These are phyloP conservation scores for Talaromyces thailandensis DNA, from an alignment of 495 filamentous ascomycete genomes.

Conservation along the genomic window DNA sequence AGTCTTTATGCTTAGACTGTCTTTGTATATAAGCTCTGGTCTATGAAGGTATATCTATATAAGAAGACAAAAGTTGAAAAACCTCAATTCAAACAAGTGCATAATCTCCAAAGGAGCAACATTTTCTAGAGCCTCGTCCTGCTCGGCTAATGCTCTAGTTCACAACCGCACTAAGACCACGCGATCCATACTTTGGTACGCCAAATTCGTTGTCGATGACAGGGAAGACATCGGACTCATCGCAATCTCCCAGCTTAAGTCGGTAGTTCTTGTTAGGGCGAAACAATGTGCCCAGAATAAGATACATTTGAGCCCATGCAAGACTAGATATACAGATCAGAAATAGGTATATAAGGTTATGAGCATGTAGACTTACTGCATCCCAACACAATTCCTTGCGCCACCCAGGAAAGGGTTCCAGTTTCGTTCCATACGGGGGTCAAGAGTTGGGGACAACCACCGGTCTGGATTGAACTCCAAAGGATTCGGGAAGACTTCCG, in stretches of 20 bases:
- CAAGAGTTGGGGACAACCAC: conserved; percentile 18
- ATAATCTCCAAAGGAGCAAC: too few species aligned
- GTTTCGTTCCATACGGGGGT: conserved; percentile 13
- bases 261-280: background rate
- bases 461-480: conserved; percentile 31
- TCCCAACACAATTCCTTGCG: conserved; percentile 14
- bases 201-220: background rate
- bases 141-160: background rate
- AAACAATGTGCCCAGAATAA: background rate
- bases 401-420: conserved; percentile 16
- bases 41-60: too few species aligned
- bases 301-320: background rate
- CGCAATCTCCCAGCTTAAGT: background rate
- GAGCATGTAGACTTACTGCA: conserved; percentile 14
- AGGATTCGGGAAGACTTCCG: conserved; percentile 29
- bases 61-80: too few species aligned
- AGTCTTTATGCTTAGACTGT: too few species aligned
- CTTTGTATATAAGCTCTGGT: too few species aligned
- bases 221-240: background rate
- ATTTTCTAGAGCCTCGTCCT: background rate
- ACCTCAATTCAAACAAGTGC: too few species aligned
- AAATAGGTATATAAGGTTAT: background rate
- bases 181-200: background rate
- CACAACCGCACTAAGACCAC: background rate
- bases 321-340: background rate